Percentiles rank a stretch among this genome's conserved stretches.
phyloP scores from a whole-genome alignment of 2,329 filamentous ascomycete genomes.

The Daldinia eschscholtzii region DNA sequence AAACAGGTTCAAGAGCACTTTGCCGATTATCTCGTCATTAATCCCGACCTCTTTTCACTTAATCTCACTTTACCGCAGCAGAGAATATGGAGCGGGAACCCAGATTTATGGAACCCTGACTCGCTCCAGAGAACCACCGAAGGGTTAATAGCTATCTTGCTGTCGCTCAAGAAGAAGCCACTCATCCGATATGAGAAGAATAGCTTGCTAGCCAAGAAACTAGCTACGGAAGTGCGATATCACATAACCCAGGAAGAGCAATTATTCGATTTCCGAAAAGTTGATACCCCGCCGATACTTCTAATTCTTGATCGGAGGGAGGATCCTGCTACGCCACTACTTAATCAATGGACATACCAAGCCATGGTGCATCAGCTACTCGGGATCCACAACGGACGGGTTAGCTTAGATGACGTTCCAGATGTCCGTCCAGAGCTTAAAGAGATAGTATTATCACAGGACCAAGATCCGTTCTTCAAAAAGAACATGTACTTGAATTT shows the following conservation, averaged over 20 bases:
- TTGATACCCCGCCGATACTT: constrained; percentile 93
- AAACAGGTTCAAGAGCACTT: constrained; percentile 96
- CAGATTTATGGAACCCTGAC: constrained; percentile 93
- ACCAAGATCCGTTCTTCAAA: constrained; percentile 98
- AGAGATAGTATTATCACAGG: constrained; percentile 94
- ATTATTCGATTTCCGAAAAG: constrained; percentile 94
- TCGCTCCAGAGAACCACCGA: constrained; percentile 88
- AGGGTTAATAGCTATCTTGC: constrained; percentile 83
- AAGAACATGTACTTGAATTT: constrained; percentile 99
- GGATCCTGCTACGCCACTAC: constrained; percentile 91
- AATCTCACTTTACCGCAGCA: constrained; percentile 78
- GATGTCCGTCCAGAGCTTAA: constrained; percentile 88
- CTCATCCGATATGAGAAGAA: constrained; percentile 94
- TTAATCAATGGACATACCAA: constrained; percentile 99
- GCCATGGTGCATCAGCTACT: constrained; percentile 99
- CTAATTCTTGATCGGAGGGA: constrained; percentile 91
- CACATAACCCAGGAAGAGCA: constrained; percentile 95
- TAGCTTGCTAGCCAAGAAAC: constrained; percentile 89
- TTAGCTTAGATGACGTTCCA: constrained; percentile 85
- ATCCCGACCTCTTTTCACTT: constrained; percentile 90
- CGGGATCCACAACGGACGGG: constrained; percentile 94
- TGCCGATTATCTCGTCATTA: constrained; percentile 94
- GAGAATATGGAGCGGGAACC: constrained; percentile 82
- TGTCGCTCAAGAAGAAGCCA: constrained; percentile 96
- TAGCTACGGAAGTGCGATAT: constrained; percentile 92